Evolutionary conservation across 2,329 filamentous ascomycete genomes (phyloP).

Genomic region (Penicillium sp.): DNA sequence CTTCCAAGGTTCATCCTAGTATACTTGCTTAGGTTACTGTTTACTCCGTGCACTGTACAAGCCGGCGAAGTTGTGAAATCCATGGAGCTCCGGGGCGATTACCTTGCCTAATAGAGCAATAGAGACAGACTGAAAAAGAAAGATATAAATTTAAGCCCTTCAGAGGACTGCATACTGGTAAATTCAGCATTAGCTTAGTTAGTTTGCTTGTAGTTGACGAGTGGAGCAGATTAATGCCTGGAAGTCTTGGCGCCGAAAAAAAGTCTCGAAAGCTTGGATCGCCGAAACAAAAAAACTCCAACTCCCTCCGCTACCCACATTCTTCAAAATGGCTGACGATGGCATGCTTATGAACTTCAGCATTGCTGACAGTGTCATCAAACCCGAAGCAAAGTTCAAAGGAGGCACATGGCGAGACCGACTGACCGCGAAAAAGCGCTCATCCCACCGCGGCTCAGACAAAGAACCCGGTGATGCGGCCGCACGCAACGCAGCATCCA

Average conservation of each 20-base stretch:
- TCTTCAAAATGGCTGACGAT: constrained; percentile 78
- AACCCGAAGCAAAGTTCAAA: constrained; percentile 67
- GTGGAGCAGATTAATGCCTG: constrained; percentile 35
- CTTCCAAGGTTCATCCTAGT: too few species aligned
- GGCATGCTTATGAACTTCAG: constrained; percentile 94
- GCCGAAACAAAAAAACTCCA: constrained; percentile 8
- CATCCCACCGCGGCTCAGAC: constrained; percentile 42
- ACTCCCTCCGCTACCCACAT: constrained; percentile 1
- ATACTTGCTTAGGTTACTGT: too few species aligned
- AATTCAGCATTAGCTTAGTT: too few species aligned
- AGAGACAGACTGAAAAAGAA: too few species aligned
- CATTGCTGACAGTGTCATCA: constrained; percentile 67
- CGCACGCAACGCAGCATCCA: constrained; percentile 18
- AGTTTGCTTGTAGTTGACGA: neutral
- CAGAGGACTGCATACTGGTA: too few species aligned
- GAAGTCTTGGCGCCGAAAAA: constrained; percentile 26
- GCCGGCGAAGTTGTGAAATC: constrained; percentile 11
- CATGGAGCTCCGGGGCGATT: too few species aligned
- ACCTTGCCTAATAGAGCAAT: too few species aligned
- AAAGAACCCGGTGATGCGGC: constrained; percentile 10
- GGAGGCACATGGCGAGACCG: constrained; percentile 94
- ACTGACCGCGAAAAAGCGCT: constrained; percentile 73
- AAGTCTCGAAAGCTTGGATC: constrained; percentile 24
- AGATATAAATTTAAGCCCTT: too few species aligned
- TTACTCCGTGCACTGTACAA: too few species aligned